Evolutionary conservation across 176 grass and related monocot species (phyloP), one percentile per base, ranked within the genome.

Genomic region (Hyparrhenia diplandra): DNA sequence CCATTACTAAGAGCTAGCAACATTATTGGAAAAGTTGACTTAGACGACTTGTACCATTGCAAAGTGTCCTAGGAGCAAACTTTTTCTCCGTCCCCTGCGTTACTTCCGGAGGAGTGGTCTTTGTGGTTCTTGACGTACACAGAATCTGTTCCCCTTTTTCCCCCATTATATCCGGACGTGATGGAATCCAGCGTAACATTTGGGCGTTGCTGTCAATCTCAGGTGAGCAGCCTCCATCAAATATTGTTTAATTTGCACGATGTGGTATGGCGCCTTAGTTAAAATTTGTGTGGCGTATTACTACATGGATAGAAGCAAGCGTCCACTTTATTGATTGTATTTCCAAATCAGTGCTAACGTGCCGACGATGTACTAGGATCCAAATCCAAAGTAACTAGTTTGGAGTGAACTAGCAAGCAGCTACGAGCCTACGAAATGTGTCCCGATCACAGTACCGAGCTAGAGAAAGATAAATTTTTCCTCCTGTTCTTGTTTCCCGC

Each of bases 181-280:
- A 68, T 35, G 73, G 73, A 42, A 85, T 73, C 84, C 67, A 55
- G 31, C 75, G 10, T 29, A 21, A 64, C 75, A 49, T 45, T 45
- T 55, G 41, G 75, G 17, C 21, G 60, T 73, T 55, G 30, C 23
- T 34, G 63, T 68, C 63, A 54, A 51, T 54, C 83, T 73, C 76
- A 73, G 76, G 84, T 80, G 84, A 65, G 75, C 69, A 54, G 42
- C 31, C 42, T 34, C 72, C 64, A 69, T 67, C 28, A 58, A 37
- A 57, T 16, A 20, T 24, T 39, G 55, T 42, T 25, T 21, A 27
- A 58, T 65, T 17, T 12, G 21, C 8, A 6, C 7, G 67, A 85
- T 36, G 83, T 51, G 83, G 79, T 67, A 18, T 27, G n/a, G 39
- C 23, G 57, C 62, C 32, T 54, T 64, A 79, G 27, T 31, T 54